phyloP scores from a whole-genome alignment of 345 rosid species.

The Geranium rotundifolium region DNA sequence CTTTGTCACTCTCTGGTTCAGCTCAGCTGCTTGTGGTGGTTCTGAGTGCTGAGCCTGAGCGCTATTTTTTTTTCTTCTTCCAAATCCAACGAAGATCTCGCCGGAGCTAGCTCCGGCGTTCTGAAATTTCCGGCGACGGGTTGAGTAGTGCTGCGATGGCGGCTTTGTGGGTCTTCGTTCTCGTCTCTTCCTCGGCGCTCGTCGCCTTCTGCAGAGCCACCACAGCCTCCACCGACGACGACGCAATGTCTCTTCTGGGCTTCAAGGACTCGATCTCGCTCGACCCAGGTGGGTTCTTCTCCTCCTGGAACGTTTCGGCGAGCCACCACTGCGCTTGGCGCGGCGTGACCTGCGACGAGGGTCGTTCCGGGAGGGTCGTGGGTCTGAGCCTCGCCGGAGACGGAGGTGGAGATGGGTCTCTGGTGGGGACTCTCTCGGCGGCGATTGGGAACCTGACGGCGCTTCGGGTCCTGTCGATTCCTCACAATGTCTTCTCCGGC shows the following conservation, averaged over 20 bases:
- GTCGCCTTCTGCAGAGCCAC: constrained; percentile 8
- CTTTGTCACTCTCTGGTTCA: background rate
- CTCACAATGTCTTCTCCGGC: constrained; percentile 35
- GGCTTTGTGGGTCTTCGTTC: constrained; percentile 5
- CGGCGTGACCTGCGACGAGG: constrained; percentile 32
- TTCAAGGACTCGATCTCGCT: constrained; percentile 31
- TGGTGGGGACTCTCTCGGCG: constrained; percentile 25
- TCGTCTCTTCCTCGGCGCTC: constrained; percentile 9
- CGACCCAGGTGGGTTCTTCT: constrained; percentile 30
- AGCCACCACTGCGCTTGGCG: constrained; percentile 36
- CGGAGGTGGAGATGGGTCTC: background rate
- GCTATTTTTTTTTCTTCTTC: background rate
- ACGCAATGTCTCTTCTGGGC: constrained; percentile 29
- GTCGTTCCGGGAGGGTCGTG: constrained; percentile 26
- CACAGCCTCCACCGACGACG: constrained; percentile 17
- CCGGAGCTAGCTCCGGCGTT: background rate
- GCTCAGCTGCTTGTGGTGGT: background rate
- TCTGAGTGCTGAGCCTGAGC: background rate
- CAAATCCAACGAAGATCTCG: background rate
- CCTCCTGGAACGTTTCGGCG: constrained; percentile 26
- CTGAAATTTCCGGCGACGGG: background rate
- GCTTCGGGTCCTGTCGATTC: constrained; percentile 27
- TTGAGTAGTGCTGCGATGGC: constrained; percentile 8
- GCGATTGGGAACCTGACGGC: constrained; percentile 24
- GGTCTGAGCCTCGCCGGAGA: constrained; percentile 18